These are phyloP conservation scores for Manihot esculenta DNA, from an alignment of 441 rosid genomes.

Conservation along the genomic window DNA sequence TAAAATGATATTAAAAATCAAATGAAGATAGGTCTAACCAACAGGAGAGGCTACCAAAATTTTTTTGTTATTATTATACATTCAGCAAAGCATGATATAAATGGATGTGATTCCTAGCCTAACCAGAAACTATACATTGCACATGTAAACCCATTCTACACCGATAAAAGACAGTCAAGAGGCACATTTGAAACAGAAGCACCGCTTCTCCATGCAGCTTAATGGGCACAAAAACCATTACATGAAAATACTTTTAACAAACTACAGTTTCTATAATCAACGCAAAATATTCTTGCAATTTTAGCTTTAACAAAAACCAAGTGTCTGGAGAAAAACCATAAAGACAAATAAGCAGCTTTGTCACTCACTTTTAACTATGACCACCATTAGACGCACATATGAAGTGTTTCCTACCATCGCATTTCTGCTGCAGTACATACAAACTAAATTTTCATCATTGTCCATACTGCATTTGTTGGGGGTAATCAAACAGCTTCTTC, in stretches of 20 bases:
- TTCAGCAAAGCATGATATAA: neutral
- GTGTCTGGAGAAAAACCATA: neutral
- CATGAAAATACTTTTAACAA: slow-evolving; percentile 10
- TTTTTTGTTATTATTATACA: slow-evolving; percentile 1
- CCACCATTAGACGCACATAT: slow-evolving; percentile 27
- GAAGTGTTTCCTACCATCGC: neutral
- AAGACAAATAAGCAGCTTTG: slow-evolving; percentile 9
- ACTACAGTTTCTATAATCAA: slow-evolving; percentile 7
- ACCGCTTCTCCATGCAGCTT: neutral
- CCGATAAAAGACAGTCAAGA: neutral
- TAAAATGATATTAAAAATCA: neutral
- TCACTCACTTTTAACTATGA: slow-evolving; percentile 3
- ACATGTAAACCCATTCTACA: slow-evolving; percentile 1
- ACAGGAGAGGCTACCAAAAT: neutral
- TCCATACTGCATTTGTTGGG: slow-evolving; percentile 63
- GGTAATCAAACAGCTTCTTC: slow-evolving; percentile 56
- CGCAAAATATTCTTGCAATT: slow-evolving; percentile 6
- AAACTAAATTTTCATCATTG: slow-evolving; percentile 53
- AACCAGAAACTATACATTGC: slow-evolving; percentile 6
- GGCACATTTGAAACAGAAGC: slow-evolving; percentile 11
- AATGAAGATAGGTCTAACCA: neutral
- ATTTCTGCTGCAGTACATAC: slow-evolving; percentile 19
- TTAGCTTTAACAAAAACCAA: neutral
- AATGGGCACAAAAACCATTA: slow-evolving; percentile 2
- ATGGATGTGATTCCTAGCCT: neutral